phyloP scores from a whole-genome alignment of 2,329 filamentous ascomycete genomes.

The Exophiala alcalophila region DNA sequence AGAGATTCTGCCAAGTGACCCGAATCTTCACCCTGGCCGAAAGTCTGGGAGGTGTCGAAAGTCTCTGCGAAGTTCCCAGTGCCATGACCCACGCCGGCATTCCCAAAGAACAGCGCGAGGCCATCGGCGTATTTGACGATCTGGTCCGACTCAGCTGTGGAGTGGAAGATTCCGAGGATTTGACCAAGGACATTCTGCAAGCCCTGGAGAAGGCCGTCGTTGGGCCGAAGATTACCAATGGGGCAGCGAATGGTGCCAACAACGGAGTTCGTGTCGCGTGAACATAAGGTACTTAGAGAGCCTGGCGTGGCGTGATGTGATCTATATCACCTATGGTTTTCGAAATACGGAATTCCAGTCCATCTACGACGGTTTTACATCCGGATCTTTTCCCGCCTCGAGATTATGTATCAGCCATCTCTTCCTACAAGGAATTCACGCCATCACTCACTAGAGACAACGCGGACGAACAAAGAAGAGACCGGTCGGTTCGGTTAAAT shows the following conservation, averaged over 20 bases:
- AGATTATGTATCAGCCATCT: no score
- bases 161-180: conserved; percentile 83
- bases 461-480: no score
- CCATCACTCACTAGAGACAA: no score
- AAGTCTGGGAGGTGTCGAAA: conserved; percentile 87
- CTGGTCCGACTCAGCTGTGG: conserved; percentile 90
- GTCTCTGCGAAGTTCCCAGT: conserved; percentile 83
- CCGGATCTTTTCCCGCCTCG: no score
- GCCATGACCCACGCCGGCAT: conserved; percentile 98
- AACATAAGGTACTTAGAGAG: no score
- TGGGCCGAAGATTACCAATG: conserved; percentile 47
- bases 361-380: no score
- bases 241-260: conserved; percentile 27
- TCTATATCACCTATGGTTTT: no score
- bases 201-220: conserved; percentile 75
- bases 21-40: conserved; percentile 92
- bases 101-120: conserved; percentile 82
- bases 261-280: neutral
- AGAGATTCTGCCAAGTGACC: conserved; percentile 87
- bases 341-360: no score
- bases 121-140: conserved; percentile 91
- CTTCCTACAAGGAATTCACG: no score
- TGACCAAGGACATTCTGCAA: conserved; percentile 76
- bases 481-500: no score
- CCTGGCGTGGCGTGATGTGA: no score